Percentiles rank a stretch among this genome's conserved stretches.
phyloP scores from a whole-genome alignment of 1,284 basidiomycete genomes.

The Filobasidium uniguttulatum region DNA sequence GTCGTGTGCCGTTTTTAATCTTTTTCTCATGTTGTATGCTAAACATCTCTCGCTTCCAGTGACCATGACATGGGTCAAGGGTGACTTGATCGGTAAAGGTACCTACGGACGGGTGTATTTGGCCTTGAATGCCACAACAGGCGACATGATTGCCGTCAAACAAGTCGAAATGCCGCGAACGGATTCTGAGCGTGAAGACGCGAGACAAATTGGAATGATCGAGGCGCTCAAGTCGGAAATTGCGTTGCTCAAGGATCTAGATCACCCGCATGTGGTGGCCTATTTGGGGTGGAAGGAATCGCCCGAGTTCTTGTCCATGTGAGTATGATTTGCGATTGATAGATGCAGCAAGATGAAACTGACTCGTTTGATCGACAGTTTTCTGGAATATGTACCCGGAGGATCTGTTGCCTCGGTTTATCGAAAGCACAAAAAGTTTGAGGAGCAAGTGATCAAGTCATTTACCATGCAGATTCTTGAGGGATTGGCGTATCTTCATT shows the following conservation, averaged over 20 bases:
- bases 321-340: slow-evolving; percentile 32
- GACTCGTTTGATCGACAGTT: slow-evolving; percentile 42
- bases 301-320: slow-evolving; percentile 81
- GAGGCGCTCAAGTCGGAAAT: slow-evolving; percentile 89
- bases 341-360: not conserved
- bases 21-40: not conserved
- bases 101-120: slow-evolving; percentile 94
- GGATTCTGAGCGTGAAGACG: slow-evolving; percentile 74
- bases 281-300: slow-evolving; percentile 98
- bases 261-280: slow-evolving; percentile 93
- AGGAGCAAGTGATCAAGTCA: slow-evolving; percentile 80
- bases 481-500: slow-evolving; percentile 87
- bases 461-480: slow-evolving; percentile 86
- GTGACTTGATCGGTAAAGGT: slow-evolving; percentile 91
- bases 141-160: slow-evolving; percentile 99
- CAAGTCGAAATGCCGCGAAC: slow-evolving; percentile 93
- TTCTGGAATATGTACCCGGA: slow-evolving; percentile 96
- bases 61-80: slow-evolving; percentile 97
- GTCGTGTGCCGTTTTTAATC: slow-evolving; percentile 7
- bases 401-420: slow-evolving; percentile 89
- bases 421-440: slow-evolving; percentile 81
- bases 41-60: slow-evolving; percentile 38
- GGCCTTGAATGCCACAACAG: slow-evolving; percentile 92
- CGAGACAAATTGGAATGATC: slow-evolving; percentile 70
- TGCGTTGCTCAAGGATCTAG: slow-evolving; percentile 86